Conservation (phyloP, 2,329 filamentous ascomycete genomes). For the Fusarium sp. region DNA sequence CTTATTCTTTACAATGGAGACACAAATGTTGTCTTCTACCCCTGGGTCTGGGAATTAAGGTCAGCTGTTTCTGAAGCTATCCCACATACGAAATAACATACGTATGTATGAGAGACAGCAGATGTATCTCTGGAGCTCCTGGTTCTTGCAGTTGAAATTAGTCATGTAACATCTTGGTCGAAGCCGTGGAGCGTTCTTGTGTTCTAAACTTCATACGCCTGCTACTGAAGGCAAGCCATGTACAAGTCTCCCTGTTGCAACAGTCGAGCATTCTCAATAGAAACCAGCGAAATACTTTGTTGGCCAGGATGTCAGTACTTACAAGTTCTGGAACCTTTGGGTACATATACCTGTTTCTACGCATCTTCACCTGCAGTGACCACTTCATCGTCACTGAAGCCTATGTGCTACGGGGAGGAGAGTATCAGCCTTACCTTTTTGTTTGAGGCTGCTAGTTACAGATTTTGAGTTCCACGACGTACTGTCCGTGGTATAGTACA, state of each 20-base stretch:
- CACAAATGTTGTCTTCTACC: accelerated
- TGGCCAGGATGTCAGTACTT: neutral
- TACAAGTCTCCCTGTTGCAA: neutral
- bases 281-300: neutral
- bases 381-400: neutral
- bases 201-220: too few species aligned
- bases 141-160: accelerated
- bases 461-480: too few species aligned
- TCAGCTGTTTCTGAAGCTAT: neutral
- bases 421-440: neutral
- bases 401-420: neutral
- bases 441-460: neutral
- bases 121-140: neutral
- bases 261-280: neutral
- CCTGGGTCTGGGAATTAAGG: neutral
- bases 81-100: neutral
- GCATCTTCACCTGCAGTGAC: neutral
- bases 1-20: too few species aligned
- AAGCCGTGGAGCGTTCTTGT: neutral
- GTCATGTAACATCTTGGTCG: accelerated
- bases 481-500: neutral
- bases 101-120: neutral
- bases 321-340: neutral
- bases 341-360: neutral
- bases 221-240: neutral